These are phyloP conservation scores for Paraphaeosphaeria minitans DNA, from an alignment of 2,329 filamentous ascomycete species.

Conservation along the genomic window DNA sequence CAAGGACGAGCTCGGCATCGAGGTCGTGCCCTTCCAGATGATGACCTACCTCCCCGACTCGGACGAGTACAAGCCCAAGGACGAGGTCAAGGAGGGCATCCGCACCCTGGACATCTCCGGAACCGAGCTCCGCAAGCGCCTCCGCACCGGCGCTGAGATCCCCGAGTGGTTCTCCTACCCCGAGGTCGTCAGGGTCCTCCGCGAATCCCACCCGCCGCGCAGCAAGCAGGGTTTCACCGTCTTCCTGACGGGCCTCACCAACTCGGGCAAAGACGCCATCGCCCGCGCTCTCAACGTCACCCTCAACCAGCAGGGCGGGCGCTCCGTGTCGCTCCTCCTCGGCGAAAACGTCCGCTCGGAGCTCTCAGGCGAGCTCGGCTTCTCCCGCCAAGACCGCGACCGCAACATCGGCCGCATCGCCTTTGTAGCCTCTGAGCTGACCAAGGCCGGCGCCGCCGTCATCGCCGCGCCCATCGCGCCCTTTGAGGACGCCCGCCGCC, in stretches of 20 bases:
- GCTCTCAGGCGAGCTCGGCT: slow-evolving; percentile 92
- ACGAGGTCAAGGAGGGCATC: slow-evolving; percentile 82
- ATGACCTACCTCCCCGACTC: slow-evolving; percentile 98
- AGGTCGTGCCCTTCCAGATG: slow-evolving; percentile 99
- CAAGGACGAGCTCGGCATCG: slow-evolving; percentile 93
- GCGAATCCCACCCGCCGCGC: slow-evolving; percentile 93
- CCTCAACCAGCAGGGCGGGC: slow-evolving; percentile 95
- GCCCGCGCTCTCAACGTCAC: slow-evolving; percentile 95
- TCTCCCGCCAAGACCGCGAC: slow-evolving; percentile 89
- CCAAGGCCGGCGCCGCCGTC: slow-evolving; percentile 88
- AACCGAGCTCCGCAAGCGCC: slow-evolving; percentile 84
- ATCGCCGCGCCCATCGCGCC: slow-evolving; percentile 97
- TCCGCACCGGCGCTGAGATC: slow-evolving; percentile 90
- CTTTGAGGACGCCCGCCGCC: slow-evolving; percentile 76
- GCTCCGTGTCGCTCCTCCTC: slow-evolving; percentile 89
- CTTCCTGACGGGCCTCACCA: slow-evolving; percentile 96
- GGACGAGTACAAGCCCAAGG: slow-evolving; percentile 93
- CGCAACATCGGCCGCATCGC: slow-evolving; percentile 95
- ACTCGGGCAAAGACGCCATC: slow-evolving; percentile 96
- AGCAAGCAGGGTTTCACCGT: slow-evolving; percentile 95
- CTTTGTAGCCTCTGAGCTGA: slow-evolving; percentile 94
- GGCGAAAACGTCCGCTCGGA: slow-evolving; percentile 95
- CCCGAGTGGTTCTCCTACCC: slow-evolving; percentile 99
- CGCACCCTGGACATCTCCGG: slow-evolving; percentile 69
- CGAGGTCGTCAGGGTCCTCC: slow-evolving; percentile 93